Percentiles rank a stretch among this genome's conserved stretches.
Conservation (phyloP, 164 flowering plant species). For the Platanus orientalis region DNA sequence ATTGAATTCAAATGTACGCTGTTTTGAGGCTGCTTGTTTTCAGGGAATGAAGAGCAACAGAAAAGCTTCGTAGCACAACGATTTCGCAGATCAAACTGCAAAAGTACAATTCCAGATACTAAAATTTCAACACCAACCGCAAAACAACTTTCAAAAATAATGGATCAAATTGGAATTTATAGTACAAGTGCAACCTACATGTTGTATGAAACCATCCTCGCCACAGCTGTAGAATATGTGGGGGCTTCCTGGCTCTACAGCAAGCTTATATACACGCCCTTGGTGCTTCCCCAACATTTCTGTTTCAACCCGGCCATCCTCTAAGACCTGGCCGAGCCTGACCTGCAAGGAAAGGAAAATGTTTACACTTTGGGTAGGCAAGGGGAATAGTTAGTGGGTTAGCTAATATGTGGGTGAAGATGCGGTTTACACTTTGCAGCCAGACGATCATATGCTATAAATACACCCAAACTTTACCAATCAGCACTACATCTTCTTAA, state of each 20-base stretch:
- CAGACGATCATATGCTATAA: neutral
- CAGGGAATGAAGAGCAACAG: constrained; percentile 39
- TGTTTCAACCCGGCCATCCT: constrained; percentile 48
- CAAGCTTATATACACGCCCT: constrained; percentile 58
- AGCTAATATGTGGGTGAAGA: neutral
- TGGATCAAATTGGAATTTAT: neutral
- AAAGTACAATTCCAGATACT: constrained; percentile 12
- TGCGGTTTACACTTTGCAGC: neutral
- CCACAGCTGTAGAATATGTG: constrained; percentile 69
- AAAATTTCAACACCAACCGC: constrained; percentile 5
- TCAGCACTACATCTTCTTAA: neutral
- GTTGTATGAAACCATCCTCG: constrained; percentile 70
- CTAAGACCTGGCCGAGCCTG: constrained; percentile 48
- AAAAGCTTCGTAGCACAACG: constrained; percentile 54
- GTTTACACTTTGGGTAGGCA: neutral
- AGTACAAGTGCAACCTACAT: constrained; percentile 30
- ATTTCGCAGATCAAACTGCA: constrained; percentile 76
- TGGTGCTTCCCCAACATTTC: constrained; percentile 53
- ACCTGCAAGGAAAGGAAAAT: constrained; percentile 36
- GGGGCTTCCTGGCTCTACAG: constrained; percentile 78
- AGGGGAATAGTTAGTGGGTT: neutral
- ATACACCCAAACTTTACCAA: neutral
- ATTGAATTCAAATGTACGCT: constrained; percentile 47
- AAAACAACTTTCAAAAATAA: neutral
- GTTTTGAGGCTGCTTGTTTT: constrained; percentile 21